Evolutionary conservation across 257 asterid species (phyloP).

Genomic region (Nicotiana tomentosiformis): DNA sequence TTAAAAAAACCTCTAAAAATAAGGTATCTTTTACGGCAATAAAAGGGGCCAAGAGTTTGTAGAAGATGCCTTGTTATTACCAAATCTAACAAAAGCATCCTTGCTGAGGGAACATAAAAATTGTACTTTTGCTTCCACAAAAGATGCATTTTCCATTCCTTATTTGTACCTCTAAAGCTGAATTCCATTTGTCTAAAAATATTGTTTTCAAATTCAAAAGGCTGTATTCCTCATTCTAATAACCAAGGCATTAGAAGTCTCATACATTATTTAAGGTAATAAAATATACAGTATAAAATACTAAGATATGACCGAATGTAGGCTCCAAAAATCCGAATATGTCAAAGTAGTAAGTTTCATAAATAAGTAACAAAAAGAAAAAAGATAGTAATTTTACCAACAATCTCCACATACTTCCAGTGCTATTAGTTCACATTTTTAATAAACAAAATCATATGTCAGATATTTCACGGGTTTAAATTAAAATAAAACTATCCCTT

Average conservation of each 20-base stretch:
- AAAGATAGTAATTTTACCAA: too few relatives aligned
- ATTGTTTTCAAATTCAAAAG: conserved; percentile 29
- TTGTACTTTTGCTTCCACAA: not conserved
- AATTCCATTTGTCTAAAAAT: conserved; percentile 58
- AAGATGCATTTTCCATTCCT: not conserved
- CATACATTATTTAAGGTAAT: not conserved
- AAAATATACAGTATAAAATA: not conserved
- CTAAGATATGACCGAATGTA: not conserved
- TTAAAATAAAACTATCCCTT: too few relatives aligned
- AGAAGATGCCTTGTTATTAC: not conserved
- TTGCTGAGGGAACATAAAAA: not conserved
- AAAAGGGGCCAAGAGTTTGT: not conserved
- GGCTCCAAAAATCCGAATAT: not conserved
- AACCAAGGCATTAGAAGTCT: conserved; percentile 27
- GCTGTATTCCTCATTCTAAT: conserved; percentile 43
- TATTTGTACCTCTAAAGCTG: conserved; percentile 31
- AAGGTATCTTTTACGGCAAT: not conserved
- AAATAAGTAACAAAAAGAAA: not conserved
- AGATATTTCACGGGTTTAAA: too few relatives aligned
- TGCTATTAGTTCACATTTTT: too few relatives aligned
- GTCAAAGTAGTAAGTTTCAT: not conserved
- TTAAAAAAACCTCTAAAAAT: too few relatives aligned
- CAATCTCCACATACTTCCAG: too few relatives aligned
- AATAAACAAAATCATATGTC: too few relatives aligned
- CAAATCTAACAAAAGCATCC: not conserved